Percentiles rank a stretch among this genome's conserved stretches.
Evolutionary conservation across 2,329 filamentous ascomycete species (phyloP).

Genomic region (Fusarium buxicola): DNA sequence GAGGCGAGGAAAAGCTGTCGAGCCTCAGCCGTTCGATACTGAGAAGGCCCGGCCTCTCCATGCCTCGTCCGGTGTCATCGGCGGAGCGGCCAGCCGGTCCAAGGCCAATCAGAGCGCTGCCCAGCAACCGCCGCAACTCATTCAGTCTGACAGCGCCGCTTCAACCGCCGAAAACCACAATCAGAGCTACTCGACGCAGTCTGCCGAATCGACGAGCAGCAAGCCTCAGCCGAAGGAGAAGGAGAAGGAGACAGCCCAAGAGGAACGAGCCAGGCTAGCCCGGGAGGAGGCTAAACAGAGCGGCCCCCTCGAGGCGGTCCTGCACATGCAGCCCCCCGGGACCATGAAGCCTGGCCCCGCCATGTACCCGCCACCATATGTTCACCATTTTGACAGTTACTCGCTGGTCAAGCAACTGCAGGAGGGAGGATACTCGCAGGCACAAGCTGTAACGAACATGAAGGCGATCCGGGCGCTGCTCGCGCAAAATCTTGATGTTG

Average conservation of each 20-base stretch:
- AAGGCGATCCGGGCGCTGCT: slow-evolving; percentile 86
- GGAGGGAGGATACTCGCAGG: slow-evolving; percentile 76
- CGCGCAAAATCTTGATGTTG: slow-evolving; percentile 82
- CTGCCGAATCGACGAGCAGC: slow-evolving; percentile 16
- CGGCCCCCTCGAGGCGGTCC: slow-evolving; percentile 64
- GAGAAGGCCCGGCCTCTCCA: slow-evolving; percentile 34
- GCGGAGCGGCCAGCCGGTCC: slow-evolving; percentile 22
- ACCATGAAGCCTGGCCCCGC: slow-evolving; percentile 69
- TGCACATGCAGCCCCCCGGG: slow-evolving; percentile 59
- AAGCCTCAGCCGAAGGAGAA: slow-evolving; percentile 10
- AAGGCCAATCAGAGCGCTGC: slow-evolving; percentile 7
- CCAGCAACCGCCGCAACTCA: slow-evolving; percentile 19
- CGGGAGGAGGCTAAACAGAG: slow-evolving; percentile 56
- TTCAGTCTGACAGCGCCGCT: slow-evolving; percentile 2
- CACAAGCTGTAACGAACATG: slow-evolving; percentile 88
- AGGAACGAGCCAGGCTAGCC: slow-evolving; percentile 46
- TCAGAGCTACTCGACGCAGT: slow-evolving; percentile 1
- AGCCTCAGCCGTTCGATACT: slow-evolving; percentile 56
- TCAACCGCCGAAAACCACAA: slow-evolving; percentile 7
- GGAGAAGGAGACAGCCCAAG: slow-evolving; percentile 20
- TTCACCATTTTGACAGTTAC: slow-evolving; percentile 98
- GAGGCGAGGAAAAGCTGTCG: slow-evolving; percentile 71
- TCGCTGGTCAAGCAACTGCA: slow-evolving; percentile 85
- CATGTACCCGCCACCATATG: slow-evolving; percentile 79
- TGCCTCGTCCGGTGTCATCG: slow-evolving; percentile 29